Conservation (phyloP, 305 asterid genomes). For the Fraxinus xanthoxyloides region DNA sequence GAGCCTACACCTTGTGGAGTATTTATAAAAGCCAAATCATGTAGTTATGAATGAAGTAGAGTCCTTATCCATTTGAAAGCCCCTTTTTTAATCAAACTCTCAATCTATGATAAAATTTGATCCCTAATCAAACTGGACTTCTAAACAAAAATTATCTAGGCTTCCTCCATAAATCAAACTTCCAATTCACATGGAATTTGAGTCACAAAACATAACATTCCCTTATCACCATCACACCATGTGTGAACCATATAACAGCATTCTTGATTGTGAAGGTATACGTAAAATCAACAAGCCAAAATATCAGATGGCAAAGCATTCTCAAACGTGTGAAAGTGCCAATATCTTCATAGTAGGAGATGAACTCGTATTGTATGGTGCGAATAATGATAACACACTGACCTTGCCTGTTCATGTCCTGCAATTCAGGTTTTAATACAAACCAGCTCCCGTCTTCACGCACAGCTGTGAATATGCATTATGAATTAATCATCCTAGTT, state of each 20-base stretch:
- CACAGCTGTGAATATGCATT: slow-evolving; percentile 52
- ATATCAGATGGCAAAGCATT: background rate
- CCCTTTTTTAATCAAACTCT: no score
- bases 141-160: no score
- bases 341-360: background rate
- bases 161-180: background rate
- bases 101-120: no score
- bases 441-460: slow-evolving; percentile 91
- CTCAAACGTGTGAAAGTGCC: no score
- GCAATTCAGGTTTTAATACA: slow-evolving; percentile 57
- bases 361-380: background rate
- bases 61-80: no score
- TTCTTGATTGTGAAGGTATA: background rate
- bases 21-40: no score
- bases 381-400: slow-evolving; percentile 19
- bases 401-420: slow-evolving; percentile 56
- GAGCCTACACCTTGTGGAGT: no score
- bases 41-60: no score
- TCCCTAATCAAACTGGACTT: background rate
- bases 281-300: background rate
- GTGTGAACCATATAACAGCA: background rate
- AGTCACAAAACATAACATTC: background rate
- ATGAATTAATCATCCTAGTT: slow-evolving; percentile 17
- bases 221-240: background rate
- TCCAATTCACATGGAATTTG: background rate